These are phyloP conservation scores for Candida ovalis DNA, from an alignment of 805 yeast species.

Conservation along the genomic window DNA sequence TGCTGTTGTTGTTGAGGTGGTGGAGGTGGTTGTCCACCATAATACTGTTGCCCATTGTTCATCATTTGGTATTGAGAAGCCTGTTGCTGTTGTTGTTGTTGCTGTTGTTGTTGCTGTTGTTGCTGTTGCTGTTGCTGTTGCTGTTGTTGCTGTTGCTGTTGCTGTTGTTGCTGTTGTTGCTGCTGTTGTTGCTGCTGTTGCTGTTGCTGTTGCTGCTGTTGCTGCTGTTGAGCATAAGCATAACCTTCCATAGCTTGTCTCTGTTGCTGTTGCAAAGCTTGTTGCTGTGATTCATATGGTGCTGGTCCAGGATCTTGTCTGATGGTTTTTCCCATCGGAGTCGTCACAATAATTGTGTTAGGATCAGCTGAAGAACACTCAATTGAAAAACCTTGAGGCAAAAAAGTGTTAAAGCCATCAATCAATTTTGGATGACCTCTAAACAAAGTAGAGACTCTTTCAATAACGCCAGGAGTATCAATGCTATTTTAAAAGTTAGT, in stretches of 20 bases:
- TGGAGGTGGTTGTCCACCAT: slow-evolving; percentile 6
- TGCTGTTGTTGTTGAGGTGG: slow-evolving; percentile 3
- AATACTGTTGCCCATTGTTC: slow-evolving; percentile 14
- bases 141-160: slow-evolving; percentile 7
- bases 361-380: slow-evolving; percentile 94
- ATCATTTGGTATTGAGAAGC: slow-evolving; percentile 19
- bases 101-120: slow-evolving; percentile 5
- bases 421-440: slow-evolving; percentile 91
- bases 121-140: slow-evolving; percentile 11
- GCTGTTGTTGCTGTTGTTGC: slow-evolving; percentile 4
- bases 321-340: slow-evolving; percentile 88
- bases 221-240: slow-evolving; percentile 10
- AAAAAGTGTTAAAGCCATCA: slow-evolving; percentile 95
- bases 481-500: slow-evolving; percentile 43
- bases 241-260: slow-evolving; percentile 5
- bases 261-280: slow-evolving; percentile 23
- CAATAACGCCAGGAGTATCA: slow-evolving; percentile 98
- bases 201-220: slow-evolving; percentile 12
- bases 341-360: slow-evolving; percentile 87
- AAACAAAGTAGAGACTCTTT: slow-evolving; percentile 85
- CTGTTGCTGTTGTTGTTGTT: slow-evolving; percentile 6
- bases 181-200: slow-evolving; percentile 10
- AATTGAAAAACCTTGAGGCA: slow-evolving; percentile 94
- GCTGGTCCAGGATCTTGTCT: slow-evolving; percentile 50
- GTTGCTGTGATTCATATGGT: slow-evolving; percentile 27